phyloP scores from a whole-genome alignment of 2,329 filamentous ascomycete species.

The Colletotrichum shisoi region DNA sequence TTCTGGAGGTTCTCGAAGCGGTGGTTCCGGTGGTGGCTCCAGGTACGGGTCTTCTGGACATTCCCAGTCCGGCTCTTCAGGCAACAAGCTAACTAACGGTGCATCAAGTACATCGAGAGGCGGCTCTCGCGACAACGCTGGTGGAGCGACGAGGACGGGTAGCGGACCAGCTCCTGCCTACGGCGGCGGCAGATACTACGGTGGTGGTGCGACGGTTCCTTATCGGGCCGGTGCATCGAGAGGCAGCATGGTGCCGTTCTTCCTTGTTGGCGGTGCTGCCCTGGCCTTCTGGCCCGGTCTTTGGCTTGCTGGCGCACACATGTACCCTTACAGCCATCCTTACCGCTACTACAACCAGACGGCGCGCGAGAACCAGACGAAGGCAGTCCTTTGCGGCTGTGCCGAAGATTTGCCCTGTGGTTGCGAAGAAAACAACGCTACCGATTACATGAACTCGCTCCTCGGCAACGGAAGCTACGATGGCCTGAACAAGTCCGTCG shows the following conservation, averaged over 20 bases:
- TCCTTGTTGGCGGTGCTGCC: slow-evolving; percentile 58
- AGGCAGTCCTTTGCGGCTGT: slow-evolving; percentile 70
- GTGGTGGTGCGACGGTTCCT: slow-evolving; percentile 68
- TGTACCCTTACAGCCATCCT: slow-evolving; percentile 67
- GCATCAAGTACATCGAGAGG: slow-evolving; percentile 21
- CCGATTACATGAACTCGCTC: slow-evolving; percentile 65
- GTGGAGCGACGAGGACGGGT: slow-evolving; percentile 64
- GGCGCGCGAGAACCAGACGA: slow-evolving; percentile 62
- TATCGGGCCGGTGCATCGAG: slow-evolving; percentile 61
- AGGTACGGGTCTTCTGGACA: slow-evolving; percentile 33
- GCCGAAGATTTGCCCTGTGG: slow-evolving; percentile 60
- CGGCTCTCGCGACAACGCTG: slow-evolving; percentile 47
- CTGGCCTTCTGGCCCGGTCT: slow-evolving; percentile 69
- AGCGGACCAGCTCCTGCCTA: slow-evolving; percentile 65
- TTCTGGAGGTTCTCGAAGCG: slow-evolving; percentile 22
- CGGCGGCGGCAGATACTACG: slow-evolving; percentile 71
- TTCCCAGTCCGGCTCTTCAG: not conserved
- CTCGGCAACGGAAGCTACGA: slow-evolving; percentile 66
- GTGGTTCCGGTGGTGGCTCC: slow-evolving; percentile 37
- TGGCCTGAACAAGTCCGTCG: slow-evolving; percentile 66
- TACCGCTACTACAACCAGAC: slow-evolving; percentile 62
- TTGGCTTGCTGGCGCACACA: slow-evolving; percentile 61
- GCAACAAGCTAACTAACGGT: not conserved
- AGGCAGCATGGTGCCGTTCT: slow-evolving; percentile 55
- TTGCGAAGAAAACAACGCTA: slow-evolving; percentile 55